Conservation (phyloP, 306 rosid genomes). For the Lablab purpureus region DNA sequence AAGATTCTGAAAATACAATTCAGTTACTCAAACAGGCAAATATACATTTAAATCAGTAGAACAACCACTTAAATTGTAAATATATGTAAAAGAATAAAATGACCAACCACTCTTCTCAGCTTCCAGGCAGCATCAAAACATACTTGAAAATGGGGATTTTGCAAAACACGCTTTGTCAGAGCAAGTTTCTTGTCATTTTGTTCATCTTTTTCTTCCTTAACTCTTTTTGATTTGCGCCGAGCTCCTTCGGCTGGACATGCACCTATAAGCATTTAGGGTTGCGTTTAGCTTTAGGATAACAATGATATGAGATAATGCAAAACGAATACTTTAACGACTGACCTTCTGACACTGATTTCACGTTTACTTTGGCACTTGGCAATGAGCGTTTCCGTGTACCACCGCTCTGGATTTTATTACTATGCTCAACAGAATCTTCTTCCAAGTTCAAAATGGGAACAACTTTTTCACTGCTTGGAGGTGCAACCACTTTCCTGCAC, state of each 20-base stretch:
- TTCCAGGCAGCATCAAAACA: background rate
- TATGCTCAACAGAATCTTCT: background rate
- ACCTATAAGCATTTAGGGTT: conserved; percentile 13
- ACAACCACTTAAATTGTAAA: background rate
- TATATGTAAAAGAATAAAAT: no score
- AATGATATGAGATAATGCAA: background rate
- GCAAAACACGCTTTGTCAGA: background rate
- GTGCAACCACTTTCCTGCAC: conserved; percentile 22
- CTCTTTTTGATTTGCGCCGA: background rate
- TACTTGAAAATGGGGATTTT: conserved; percentile 4
- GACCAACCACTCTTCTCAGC: conserved; percentile 17
- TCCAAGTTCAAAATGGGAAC: conserved; percentile 23
- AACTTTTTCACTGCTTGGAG: background rate
- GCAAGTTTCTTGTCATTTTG: background rate
- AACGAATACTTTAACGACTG: background rate
- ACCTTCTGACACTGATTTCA: background rate
- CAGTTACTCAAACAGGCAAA: background rate
- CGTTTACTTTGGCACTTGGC: background rate
- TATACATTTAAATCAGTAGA: background rate
- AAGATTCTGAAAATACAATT: background rate
- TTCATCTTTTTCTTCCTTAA: background rate
- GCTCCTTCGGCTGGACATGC: background rate
- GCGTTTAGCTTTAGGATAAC: conserved; percentile 4
- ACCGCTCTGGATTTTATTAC: background rate
- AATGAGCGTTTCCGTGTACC: conserved; percentile 4